Percentiles rank a stretch among this genome's conserved stretches.
Evolutionary conservation across 208 protist genomes (phyloP).

Genomic region (Wallacemonas sp.): DNA sequence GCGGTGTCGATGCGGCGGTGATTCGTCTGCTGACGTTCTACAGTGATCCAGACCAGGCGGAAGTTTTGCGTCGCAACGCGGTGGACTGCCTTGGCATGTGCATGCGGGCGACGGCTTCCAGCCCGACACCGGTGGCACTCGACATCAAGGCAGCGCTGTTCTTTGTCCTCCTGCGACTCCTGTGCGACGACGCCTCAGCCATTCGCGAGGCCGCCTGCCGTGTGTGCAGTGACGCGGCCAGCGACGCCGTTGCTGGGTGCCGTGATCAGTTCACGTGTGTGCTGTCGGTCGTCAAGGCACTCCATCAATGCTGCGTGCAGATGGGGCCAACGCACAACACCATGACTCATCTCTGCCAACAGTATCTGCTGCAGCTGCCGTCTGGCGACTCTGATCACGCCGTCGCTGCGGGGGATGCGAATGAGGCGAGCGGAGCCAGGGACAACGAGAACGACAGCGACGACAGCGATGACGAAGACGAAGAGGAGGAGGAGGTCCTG

Average conservation of each 20-base stretch:
- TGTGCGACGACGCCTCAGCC: slow-evolving; percentile 73
- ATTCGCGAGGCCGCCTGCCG: slow-evolving; percentile 57
- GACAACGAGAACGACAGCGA: slow-evolving; percentile 19
- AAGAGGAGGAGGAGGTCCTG: slow-evolving; percentile 60
- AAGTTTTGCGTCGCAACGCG: slow-evolving; percentile 55
- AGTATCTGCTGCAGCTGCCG: background rate
- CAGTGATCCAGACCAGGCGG: slow-evolving; percentile 46
- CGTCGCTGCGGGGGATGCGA: background rate
- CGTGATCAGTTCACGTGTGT: slow-evolving; percentile 67
- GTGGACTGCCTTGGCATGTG: slow-evolving; percentile 34
- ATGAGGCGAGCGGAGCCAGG: slow-evolving; percentile 6
- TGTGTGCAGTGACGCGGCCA: slow-evolving; percentile 14
- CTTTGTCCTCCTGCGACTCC: slow-evolving; percentile 57
- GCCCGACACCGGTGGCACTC: background rate
- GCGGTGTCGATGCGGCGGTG: slow-evolving; percentile 21
- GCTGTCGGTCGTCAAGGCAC: slow-evolving; percentile 41
- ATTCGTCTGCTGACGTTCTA: slow-evolving; percentile 44
- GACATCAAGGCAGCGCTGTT: background rate
- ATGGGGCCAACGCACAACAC: background rate
- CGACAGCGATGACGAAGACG: slow-evolving; percentile 18
- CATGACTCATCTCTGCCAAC: background rate
- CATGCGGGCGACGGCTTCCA: background rate
- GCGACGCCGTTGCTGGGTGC: background rate
- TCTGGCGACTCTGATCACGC: background rate
- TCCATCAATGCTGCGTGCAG: slow-evolving; percentile 15